A percentile compares a stretch with the other conserved stretches of the same genome.
Evolutionary conservation across 495 filamentous ascomycete species (phyloP).

Genomic region (Parathielavia appendiculata): DNA sequence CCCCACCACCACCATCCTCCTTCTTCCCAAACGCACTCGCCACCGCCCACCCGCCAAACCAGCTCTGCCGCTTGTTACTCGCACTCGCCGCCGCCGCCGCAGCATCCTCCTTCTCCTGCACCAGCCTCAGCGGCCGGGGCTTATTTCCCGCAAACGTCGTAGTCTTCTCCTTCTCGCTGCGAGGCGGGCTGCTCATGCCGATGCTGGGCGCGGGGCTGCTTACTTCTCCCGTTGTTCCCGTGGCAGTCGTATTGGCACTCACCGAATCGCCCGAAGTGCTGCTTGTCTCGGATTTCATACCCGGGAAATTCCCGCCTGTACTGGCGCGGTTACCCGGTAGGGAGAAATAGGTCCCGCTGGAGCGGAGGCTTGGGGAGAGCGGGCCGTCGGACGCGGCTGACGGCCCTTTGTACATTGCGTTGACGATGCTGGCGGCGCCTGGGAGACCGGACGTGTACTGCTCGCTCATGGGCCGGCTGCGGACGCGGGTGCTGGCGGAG

Average conservation of each 20-base stretch:
- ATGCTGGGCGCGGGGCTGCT: conserved; percentile 52
- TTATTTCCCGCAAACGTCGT: conserved; percentile 64
- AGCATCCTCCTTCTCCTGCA: conserved; percentile 65
- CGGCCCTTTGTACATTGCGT: conserved; percentile 74
- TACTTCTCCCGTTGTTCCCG: conserved; percentile 16
- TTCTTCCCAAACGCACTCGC: conserved; percentile 40
- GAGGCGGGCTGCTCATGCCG: conserved; percentile 47
- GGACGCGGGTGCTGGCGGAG: conserved; percentile 52
- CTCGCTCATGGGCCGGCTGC: conserved; percentile 61
- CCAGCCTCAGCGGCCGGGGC: conserved; percentile 77
- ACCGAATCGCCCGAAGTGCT: conserved; percentile 59
- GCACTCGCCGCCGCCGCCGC: conserved; percentile 31
- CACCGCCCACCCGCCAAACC: conserved; percentile 49
- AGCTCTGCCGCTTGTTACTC: conserved; percentile 50
- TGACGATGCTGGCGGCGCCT: conserved; percentile 62
- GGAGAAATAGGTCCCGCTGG: conserved; percentile 42
- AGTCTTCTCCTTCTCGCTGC: conserved; percentile 55
- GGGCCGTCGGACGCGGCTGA: conserved; percentile 38
- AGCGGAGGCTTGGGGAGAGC: conserved; percentile 51
- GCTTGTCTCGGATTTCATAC: conserved; percentile 54
- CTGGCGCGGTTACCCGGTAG: conserved; percentile 46
- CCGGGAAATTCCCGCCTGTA: conserved; percentile 51
- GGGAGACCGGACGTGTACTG: conserved; percentile 56
- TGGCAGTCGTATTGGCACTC: not conserved
- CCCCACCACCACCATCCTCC: conserved; percentile 17